Evolutionary conservation across 139 green algal species (phyloP), one percentile per base, ranked within the genome.

Genomic region (Trebouxia sp.): DNA sequence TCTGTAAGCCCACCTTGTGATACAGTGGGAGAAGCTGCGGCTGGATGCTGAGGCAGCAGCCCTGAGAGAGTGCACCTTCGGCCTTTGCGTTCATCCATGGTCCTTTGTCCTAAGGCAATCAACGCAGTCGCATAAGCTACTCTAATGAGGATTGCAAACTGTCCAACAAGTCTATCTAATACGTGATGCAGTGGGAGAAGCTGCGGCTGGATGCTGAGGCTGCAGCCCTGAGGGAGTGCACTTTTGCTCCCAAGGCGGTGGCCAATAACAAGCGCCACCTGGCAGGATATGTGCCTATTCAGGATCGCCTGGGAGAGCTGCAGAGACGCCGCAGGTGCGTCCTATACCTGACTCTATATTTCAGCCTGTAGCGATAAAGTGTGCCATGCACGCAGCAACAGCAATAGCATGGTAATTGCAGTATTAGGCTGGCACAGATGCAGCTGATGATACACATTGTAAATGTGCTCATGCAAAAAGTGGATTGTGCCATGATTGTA

Each of bases 21-120:
- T 83, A 56, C 62, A 86, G 80, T 78, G 84, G 47, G 69, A 81
- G 15, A 78, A 79, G 8, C 65, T 83, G 43, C 75, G 75, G 78
- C 0, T 41, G 47, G 76, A 83, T 22, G 45, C 65, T 41, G 84
- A 85, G 53, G 42, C 50, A n/a, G 82, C 69, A 9, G 42, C 79
- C 24, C 75, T 87, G 43, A 72, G 65, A 20, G 82, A 80, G 37
- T 88, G 85, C 85, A 88, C 85, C 30, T 88, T 88, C 42, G 56
- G 14, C 48, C 15, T 58, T 14, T 58, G 17, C 48, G 48, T 58
- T 58, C 15, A 58, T 58, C 15, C 15, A 58, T 58, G 14, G 48
- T 17, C 17, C 15, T 17, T 14, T 58, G 48, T 17, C 14, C 48
- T 58, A 58, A 58, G 48, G 48, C 48, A 58, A n/a, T 69, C n/a